Conservation (phyloP, 2,329 filamentous ascomycete species). For the Cadophora sp. region DNA sequence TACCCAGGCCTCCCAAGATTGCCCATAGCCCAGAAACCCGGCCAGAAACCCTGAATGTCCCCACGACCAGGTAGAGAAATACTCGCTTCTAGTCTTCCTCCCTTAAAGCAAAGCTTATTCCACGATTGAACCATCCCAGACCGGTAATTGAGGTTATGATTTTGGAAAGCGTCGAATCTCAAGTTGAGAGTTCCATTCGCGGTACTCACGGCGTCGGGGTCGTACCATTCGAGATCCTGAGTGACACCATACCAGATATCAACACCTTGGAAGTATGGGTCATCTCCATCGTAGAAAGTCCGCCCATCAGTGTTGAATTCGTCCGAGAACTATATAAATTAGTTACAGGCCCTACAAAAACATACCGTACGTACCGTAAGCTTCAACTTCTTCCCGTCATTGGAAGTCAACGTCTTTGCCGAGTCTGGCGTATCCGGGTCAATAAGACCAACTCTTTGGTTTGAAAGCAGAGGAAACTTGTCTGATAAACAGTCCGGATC, state of each 20-base stretch:
- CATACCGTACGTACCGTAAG: conserved; percentile 51
- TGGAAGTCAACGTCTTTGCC: conserved; percentile 60
- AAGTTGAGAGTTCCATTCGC: conserved; percentile 67
- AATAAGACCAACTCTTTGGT: conserved; percentile 65
- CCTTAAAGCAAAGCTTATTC: conserved; percentile 78
- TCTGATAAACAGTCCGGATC: conserved; percentile 49
- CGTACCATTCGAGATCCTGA: conserved; percentile 74
- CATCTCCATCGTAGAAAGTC: conserved; percentile 74
- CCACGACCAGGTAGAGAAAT: conserved; percentile 73
- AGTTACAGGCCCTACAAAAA: conserved; percentile 5
- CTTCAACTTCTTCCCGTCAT: conserved; percentile 65
- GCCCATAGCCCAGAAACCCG: conserved; percentile 78
- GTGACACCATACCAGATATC: conserved; percentile 78
- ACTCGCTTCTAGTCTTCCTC: conserved; percentile 72
- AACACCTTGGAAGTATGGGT: conserved; percentile 71
- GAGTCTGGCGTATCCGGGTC: conserved; percentile 71
- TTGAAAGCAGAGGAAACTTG: conserved; percentile 57
- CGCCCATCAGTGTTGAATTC: conserved; percentile 73
- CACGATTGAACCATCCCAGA: conserved; percentile 79
- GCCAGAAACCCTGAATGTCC: conserved; percentile 74
- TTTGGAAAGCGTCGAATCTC: conserved; percentile 68
- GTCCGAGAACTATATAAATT: conserved; percentile 63
- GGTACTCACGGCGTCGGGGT: conserved; percentile 70
- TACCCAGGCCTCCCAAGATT: conserved; percentile 75
- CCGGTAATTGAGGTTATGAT: conserved; percentile 69